Evolutionary conservation across 2,329 filamentous ascomycete species (phyloP), one percentile per base, ranked within the genome.

Genomic region (Fusarium miscanthi): DNA sequence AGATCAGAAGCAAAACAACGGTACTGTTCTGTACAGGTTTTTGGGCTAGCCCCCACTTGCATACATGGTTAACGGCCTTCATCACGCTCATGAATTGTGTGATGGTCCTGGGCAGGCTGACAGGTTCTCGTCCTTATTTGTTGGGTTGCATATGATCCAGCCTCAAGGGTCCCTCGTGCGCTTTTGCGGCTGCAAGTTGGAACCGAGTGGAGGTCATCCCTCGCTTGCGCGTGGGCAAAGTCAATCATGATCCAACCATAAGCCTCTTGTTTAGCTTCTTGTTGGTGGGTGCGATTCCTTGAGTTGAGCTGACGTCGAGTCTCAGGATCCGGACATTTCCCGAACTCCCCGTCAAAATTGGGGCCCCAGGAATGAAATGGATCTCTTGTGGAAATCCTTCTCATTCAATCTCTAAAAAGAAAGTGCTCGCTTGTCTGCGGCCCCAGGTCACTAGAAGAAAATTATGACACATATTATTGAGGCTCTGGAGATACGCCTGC

Each of bases 321-420:
- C 49, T 38, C 33, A 57, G 30, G 40, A 60, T 38, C 48, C 59
- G 59, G 33, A 42, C 48, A 73, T 73, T 53, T 59, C 42, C 61
- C 59, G 69, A 76, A 76, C 75, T 76, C 75, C 75, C 74, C 74
- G 74, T 66, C 51, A 67, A 57, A 65, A 66, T 58, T 64, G 73
- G 74, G 46, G 59, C 71, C 63, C 54, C 62, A 70, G 61, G 54
- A 49, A 37, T 43, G 33, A 33, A 43, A 31, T 60, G 45, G 53
- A 53, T 63, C 35, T 54, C 53, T 63, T 57, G 45, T 56, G 51
- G 59, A 42, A 53, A 53, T 54, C 25, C 48, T 43, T 43, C 35
- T 41, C 35, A 25, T 31, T 40, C 35, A 61, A 48, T 67, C 63
- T 67, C 40, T 40, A 69, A 71, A 74, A 71, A 73, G 69, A 75